Base-by-base conservation (phyloP, 495 filamentous ascomycete species). In the Aspergillus heteromorphus region DNA sequence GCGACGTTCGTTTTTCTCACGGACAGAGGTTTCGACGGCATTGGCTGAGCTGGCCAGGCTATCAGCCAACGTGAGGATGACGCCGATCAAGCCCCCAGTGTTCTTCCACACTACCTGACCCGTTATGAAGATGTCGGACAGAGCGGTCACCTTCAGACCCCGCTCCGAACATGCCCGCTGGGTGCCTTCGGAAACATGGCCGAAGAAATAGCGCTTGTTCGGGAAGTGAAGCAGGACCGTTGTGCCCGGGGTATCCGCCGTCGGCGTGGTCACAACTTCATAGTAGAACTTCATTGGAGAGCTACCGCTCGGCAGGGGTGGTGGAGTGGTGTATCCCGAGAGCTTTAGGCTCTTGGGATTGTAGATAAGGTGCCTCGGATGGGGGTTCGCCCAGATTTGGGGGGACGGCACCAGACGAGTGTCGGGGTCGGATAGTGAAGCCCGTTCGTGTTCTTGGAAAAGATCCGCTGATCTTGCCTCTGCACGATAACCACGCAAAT, bases 241-340 rank as follows among this genome's bases (percentile, higher is more conserved):
- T 20, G 88, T 88, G 38, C 92, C 95, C 14, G 86, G 85, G 1
- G 93, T 95, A 65, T 98, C 93, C 51, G 85, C 85, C 61, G 93
- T 91, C n/a, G 95, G 92, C 21, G 87, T 87, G 47, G 82, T 86
- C 55, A 92, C 62, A 56, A 97, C 67, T 66, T 92, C 82, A 40
- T 88, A 79, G 61, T 69, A 78, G 66, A 73, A 84, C 65, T 82
- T 79, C 92, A 95, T 95, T 40, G 69, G 71, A 19, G 51, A 13
- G 11, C 23, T 30, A 34, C 58, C 56, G 2, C 20, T 6, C 1
- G 21, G n/a, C 17, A 29, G 29, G 38, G 36, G 11, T 2, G 23
- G 51, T n/a, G 40, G 25, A 16, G 18, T 34, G 19, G 60, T 18
- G 50, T 57, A 55, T 18, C 49, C 57, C 20, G 51, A 51, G 3